Percentiles rank a stretch among this genome's conserved stretches.
phyloP scores from a whole-genome alignment of 768 basidiomycete genomes.

The Naematelia encephala region DNA sequence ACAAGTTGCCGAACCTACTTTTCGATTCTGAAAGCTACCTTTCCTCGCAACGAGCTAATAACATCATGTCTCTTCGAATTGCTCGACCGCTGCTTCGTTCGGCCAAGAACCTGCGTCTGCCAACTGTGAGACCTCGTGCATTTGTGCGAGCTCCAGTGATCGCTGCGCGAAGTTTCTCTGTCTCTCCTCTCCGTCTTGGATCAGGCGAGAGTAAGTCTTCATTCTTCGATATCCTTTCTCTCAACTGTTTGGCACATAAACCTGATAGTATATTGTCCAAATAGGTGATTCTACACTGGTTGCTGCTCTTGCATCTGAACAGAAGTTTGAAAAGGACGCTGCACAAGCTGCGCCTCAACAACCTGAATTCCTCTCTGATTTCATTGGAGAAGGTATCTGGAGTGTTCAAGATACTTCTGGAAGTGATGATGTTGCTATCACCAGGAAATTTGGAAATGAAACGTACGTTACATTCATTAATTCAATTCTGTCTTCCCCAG shows the following conservation, averaged over 20 bases:
- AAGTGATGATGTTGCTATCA: conserved; percentile 75
- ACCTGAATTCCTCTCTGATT: conserved; percentile 74
- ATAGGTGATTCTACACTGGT: conserved; percentile 59
- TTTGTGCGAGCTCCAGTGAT: conserved; percentile 7
- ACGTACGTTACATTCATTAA: conserved; percentile 57
- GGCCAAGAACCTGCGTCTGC: neutral
- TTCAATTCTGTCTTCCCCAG: neutral
- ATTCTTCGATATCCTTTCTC: neutral
- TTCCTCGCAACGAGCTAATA: no score
- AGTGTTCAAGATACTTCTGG: conserved; percentile 68
- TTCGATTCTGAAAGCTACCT: no score
- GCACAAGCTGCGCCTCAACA: conserved; percentile 49
- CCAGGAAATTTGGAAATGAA: conserved; percentile 87
- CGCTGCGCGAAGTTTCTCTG: conserved; percentile 25
- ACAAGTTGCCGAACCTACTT: no score
- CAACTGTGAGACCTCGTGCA: conserved; percentile 6
- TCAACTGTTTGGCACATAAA: no score
- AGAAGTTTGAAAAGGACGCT: conserved; percentile 76
- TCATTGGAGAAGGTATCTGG: conserved; percentile 75
- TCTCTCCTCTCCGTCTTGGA: conserved; percentile 32
- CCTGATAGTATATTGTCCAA: neutral
- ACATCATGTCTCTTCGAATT: conserved; percentile 23
- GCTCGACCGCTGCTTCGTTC: conserved; percentile 10
- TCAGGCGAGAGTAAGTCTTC: conserved; percentile 41
- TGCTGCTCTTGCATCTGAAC: conserved; percentile 70